Base-by-base conservation (phyloP, 768 basidiomycete genomes). In the Lactifluus echinatus region DNA sequence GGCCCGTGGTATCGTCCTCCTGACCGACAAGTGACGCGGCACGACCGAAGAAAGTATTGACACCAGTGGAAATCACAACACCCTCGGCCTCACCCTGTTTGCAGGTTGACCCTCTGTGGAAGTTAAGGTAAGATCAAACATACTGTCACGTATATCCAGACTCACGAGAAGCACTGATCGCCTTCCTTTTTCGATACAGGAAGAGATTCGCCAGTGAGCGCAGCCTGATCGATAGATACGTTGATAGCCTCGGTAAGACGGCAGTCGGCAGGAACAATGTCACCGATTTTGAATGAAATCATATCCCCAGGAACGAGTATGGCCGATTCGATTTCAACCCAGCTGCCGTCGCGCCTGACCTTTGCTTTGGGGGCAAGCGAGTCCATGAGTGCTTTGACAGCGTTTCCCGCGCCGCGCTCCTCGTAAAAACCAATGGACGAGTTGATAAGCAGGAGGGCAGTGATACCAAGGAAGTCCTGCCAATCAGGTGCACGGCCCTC, bases 1-100 rank as follows among this genome's bases (percentile, higher is more conserved):
- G 95, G 71, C 95, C 94, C 17, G 92, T 94, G 65, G 92, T 92
- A 71, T 98, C 95, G 67, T 97, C 93, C 70, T 97, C 95, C 68
- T 91, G 89, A 28, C 95, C 95, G 69, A 98, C 95, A 50, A 98
- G 88, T 46, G 92, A 92, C 21, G 95, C 95, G 53, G 95, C 94
- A 67, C 95, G 93, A 76, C 94, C 95, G 77, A 98, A 97, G 84
- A 98, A 98, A 55, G 91, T 92, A 78, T 98, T 97, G 75, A 86
- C 79, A 71, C 95, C 95, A 60, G 95, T 98, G 61, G 93, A 94
- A 73, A 98, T 98, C 66, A 98, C 93, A 48, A 97, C 88, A 72
- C 93, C 95, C 76, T 98, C 95, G 24, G 94, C 94, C 72, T 98
- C 95, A 76, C 95, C 95, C 76, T 95, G 92, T 73, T 98, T 97